Evolutionary conservation across 768 basidiomycete species (phyloP).

Genomic region (Strobilomyces echinocephalus): DNA sequence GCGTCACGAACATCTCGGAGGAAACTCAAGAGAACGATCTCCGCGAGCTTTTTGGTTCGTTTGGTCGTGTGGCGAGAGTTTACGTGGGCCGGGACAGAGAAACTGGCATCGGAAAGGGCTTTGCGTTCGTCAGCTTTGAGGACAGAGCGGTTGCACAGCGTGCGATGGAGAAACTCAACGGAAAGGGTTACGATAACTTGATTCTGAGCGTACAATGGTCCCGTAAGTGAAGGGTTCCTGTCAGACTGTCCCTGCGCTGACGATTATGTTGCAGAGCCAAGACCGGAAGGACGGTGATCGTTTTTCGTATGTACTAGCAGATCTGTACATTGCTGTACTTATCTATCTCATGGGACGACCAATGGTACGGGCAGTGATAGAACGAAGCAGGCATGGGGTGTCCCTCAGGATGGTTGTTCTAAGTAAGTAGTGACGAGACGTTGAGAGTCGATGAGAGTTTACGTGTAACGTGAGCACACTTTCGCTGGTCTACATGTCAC

Average conservation of each 20-base stretch:
- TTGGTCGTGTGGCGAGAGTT: slow-evolving; percentile 83
- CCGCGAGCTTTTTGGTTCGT: slow-evolving; percentile 81
- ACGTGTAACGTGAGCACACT: too few relatives aligned
- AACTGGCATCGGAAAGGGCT: slow-evolving; percentile 92
- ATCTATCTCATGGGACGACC: neutral
- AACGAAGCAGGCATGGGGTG: too few relatives aligned
- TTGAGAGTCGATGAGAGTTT: too few relatives aligned
- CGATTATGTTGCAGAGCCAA: slow-evolving; percentile 32
- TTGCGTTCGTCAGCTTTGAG: slow-evolving; percentile 97
- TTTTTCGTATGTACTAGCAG: neutral
- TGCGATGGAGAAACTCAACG: slow-evolving; percentile 90
- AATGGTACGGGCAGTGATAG: neutral
- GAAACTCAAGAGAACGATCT: slow-evolving; percentile 94
- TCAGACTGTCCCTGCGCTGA: neutral
- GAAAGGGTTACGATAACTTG: slow-evolving; percentile 88
- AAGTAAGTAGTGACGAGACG: too few relatives aligned
- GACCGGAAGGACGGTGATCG: slow-evolving; percentile 37
- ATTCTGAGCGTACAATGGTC: slow-evolving; percentile 71
- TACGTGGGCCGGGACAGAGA: slow-evolving; percentile 94
- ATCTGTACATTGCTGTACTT: slow-evolving; percentile 2
- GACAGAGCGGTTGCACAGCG: slow-evolving; percentile 70
- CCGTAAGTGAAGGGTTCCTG: slow-evolving; percentile 37
- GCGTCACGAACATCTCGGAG: slow-evolving; percentile 94
- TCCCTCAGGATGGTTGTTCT: too few relatives aligned
- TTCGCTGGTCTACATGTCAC: too few relatives aligned